Conservation (phyloP, 371 early-diverging fungal species). For the Zychaea mexicana region DNA sequence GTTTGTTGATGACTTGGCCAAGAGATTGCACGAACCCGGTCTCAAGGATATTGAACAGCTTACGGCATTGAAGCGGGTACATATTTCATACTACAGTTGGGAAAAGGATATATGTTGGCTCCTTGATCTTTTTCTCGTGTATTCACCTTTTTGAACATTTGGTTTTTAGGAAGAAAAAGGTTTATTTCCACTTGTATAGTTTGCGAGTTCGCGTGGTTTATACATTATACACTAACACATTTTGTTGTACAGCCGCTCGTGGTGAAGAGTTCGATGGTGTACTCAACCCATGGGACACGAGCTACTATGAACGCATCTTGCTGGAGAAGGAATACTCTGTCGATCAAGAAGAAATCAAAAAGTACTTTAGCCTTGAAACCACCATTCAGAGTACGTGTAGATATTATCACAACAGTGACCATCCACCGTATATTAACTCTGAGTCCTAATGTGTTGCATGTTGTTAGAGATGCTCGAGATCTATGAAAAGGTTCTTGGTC, state of each 20-base stretch:
- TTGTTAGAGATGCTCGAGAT: slow-evolving; percentile 67
- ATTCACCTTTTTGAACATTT: background rate
- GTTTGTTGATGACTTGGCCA: slow-evolving; percentile 71
- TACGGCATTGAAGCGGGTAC: slow-evolving; percentile 57
- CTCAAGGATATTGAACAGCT: slow-evolving; percentile 61
- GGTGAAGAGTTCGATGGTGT: slow-evolving; percentile 56
- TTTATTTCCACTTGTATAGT: too few species aligned
- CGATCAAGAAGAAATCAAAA: slow-evolving; percentile 76
- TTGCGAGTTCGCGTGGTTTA: too few species aligned
- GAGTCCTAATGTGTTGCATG: background rate
- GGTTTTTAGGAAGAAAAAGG: slow-evolving; percentile 33
- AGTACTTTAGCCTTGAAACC: slow-evolving; percentile 73
- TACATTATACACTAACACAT: too few species aligned
- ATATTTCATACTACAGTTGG: background rate
- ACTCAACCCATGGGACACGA: slow-evolving; percentile 75
- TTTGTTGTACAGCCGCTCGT: slow-evolving; percentile 36
- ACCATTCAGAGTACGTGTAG: slow-evolving; percentile 41
- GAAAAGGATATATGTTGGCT: background rate
- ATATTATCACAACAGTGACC: background rate
- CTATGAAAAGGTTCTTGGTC: slow-evolving; percentile 67
- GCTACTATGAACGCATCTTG: slow-evolving; percentile 72
- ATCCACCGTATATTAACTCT: background rate
- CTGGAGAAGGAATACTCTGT: slow-evolving; percentile 74
- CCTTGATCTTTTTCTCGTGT: background rate
- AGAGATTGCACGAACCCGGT: slow-evolving; percentile 59